Conservation (phyloP, 2,329 filamentous ascomycete species). For the Purpureocillium lavendulum region DNA sequence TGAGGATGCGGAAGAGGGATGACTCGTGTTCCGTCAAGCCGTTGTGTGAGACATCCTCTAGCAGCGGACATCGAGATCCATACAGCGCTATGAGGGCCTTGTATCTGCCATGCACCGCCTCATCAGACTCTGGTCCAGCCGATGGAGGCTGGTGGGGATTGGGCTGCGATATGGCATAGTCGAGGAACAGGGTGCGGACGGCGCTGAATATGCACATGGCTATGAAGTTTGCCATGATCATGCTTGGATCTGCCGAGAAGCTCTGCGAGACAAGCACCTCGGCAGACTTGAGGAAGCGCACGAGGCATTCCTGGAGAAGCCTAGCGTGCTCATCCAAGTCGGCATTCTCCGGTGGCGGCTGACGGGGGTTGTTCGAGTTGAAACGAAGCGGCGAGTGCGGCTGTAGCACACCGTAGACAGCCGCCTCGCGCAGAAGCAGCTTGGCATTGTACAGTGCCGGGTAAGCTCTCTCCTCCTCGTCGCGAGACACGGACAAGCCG, state of each 20-base stretch:
- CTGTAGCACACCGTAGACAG: slow-evolving; percentile 46
- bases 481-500: slow-evolving; percentile 37
- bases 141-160: not conserved
- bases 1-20: slow-evolving; percentile 28
- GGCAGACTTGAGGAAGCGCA: slow-evolving; percentile 43
- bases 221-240: slow-evolving; percentile 43
- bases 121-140: not conserved
- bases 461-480: slow-evolving; percentile 37
- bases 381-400: slow-evolving; percentile 33
- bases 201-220: slow-evolving; percentile 52
- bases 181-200: slow-evolving; percentile 41
- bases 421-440: slow-evolving; percentile 43
- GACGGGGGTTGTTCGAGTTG: slow-evolving; percentile 13
- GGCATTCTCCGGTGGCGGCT: slow-evolving; percentile 28
- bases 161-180: slow-evolving; percentile 20
- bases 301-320: slow-evolving; percentile 40
- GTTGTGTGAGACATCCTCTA: slow-evolving; percentile 33
- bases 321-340: slow-evolving; percentile 39
- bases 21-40: slow-evolving; percentile 37
- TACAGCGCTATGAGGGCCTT: slow-evolving; percentile 43
- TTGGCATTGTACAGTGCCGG: slow-evolving; percentile 47
- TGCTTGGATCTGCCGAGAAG: slow-evolving; percentile 26
- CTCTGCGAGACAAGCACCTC: slow-evolving; percentile 32
- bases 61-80: slow-evolving; percentile 31
- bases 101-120: slow-evolving; percentile 8